These are phyloP conservation scores for Rosa hybrid DNA, from an alignment of 331 rosid species.

Conservation along the genomic window DNA sequence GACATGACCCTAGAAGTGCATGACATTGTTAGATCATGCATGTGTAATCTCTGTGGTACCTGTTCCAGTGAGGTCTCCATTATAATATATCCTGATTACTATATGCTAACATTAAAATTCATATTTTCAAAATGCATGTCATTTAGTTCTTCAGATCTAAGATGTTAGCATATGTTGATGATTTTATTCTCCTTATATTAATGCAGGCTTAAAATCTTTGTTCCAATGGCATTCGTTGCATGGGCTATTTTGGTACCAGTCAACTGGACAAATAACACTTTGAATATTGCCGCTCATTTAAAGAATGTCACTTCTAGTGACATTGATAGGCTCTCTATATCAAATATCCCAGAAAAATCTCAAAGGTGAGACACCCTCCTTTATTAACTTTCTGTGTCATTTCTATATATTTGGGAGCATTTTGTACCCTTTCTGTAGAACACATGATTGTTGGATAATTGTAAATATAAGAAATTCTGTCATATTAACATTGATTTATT, in stretches of 20 bases:
- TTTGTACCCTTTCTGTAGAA: background rate
- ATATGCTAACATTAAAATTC: background rate
- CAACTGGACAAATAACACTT: conserved; percentile 58
- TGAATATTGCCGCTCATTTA: conserved; percentile 13
- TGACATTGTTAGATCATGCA: background rate
- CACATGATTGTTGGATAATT: background rate
- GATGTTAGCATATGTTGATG: conserved; percentile 23
- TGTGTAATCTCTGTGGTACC: too few relatives aligned
- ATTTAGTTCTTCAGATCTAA: background rate
- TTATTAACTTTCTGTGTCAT: background rate
- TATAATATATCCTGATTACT: background rate
- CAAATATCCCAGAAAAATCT: conserved; percentile 57
- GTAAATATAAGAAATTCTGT: background rate
- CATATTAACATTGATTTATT: background rate
- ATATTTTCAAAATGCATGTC: background rate
- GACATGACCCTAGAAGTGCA: background rate
- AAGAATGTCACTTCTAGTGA: conserved; percentile 70
- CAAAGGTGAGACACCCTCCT: conserved; percentile 43
- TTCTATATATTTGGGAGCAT: background rate
- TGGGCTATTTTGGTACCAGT: conserved; percentile 87
- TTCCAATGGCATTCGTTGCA: conserved; percentile 77
- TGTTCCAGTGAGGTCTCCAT: background rate
- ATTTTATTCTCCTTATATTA: conserved; percentile 4
- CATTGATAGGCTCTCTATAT: conserved; percentile 79
- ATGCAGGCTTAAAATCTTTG: conserved; percentile 89